Evolutionary conservation across 2,329 filamentous ascomycete species (phyloP), one percentile per base, ranked within the genome.

Genomic region (Tolypocladium paradoxum): DNA sequence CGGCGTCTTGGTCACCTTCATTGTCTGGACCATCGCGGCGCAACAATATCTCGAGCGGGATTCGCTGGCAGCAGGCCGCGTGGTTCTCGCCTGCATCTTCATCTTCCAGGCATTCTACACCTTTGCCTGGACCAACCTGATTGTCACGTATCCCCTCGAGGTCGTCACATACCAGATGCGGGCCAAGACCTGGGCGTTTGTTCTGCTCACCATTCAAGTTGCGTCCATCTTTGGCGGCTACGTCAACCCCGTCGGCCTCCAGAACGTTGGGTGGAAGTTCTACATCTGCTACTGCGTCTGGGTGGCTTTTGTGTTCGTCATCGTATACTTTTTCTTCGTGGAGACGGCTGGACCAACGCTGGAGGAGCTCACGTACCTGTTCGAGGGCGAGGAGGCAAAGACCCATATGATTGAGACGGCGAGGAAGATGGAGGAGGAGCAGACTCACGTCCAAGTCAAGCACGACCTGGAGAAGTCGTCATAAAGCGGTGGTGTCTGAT

Each of bases 121-220:
- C 0, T 64, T 72, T 35, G 71, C 68, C 1, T 75, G 71, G 72
- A 73, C 70, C 0, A 71, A 71, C 8, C 45, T 75, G 45, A 65
- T 73, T 2, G 70, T 74, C 0, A 71, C 70, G 0, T 75, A 75
- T 48, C 70, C 72, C 1, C 62, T 72, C 0, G 72, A 74, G 55
- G 61, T 74, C 7, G 67, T 72, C 6, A 68, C 71, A 0, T 70
- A 71, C 37, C 65, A 68, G 49, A 72, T 73, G 65, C 67, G 71
- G 7, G 71, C 71, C 50, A 73, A 73, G 60, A 64, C 68, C 0
- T 71, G 68, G 67, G 66, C 66, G 0, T 70, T 73, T 48, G 68
- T 72, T 0, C 63, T 73, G 0, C 60, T 72, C 27, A 70, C 66
- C 0, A 73, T 72, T 27, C 68, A 72, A 7, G 64, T 68, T 1